These are phyloP conservation scores for Saturnispora kantuleensis DNA, from an alignment of 805 yeast species.

Conservation along the genomic window DNA sequence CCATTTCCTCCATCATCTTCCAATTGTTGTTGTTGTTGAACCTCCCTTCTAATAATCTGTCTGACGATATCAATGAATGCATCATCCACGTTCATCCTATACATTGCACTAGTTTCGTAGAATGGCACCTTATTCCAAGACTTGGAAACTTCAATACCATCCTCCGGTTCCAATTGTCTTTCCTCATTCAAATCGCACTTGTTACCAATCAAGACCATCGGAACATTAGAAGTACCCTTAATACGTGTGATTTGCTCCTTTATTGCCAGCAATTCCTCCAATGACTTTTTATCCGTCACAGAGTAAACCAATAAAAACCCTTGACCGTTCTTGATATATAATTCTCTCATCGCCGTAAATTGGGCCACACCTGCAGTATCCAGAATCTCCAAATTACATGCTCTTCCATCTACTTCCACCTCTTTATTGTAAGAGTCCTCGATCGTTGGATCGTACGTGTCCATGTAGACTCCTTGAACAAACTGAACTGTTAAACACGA, in stretches of 20 bases:
- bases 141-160: slow-evolving; percentile 74
- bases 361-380: slow-evolving; percentile 70
- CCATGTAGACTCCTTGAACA: slow-evolving; percentile 83
- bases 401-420: slow-evolving; percentile 77
- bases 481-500: slow-evolving; percentile 88
- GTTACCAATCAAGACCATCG: slow-evolving; percentile 86
- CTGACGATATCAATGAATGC: slow-evolving; percentile 83
- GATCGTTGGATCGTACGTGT: slow-evolving; percentile 92
- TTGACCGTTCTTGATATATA: slow-evolving; percentile 78
- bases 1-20: not conserved
- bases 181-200: slow-evolving; percentile 77
- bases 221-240: slow-evolving; percentile 67
- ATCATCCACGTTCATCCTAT: slow-evolving; percentile 80
- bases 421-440: slow-evolving; percentile 92
- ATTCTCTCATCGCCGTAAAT: slow-evolving; percentile 90
- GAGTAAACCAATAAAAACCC: slow-evolving; percentile 55
- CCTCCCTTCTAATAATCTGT: slow-evolving; percentile 74
- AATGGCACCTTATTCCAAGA: slow-evolving; percentile 87
- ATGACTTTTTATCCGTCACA: slow-evolving; percentile 52
- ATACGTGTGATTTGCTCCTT: slow-evolving; percentile 78
- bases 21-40: slow-evolving; percentile 18
- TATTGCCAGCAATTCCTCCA: slow-evolving; percentile 67
- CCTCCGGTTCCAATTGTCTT: slow-evolving; percentile 67
- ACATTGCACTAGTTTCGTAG: slow-evolving; percentile 89
- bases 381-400: slow-evolving; percentile 72